Percentiles rank a stretch among this genome's conserved stretches.
These are phyloP conservation scores for Ganoderma sinense DNA, from an alignment of 1,284 basidiomycete genomes.

Conservation along the genomic window DNA sequence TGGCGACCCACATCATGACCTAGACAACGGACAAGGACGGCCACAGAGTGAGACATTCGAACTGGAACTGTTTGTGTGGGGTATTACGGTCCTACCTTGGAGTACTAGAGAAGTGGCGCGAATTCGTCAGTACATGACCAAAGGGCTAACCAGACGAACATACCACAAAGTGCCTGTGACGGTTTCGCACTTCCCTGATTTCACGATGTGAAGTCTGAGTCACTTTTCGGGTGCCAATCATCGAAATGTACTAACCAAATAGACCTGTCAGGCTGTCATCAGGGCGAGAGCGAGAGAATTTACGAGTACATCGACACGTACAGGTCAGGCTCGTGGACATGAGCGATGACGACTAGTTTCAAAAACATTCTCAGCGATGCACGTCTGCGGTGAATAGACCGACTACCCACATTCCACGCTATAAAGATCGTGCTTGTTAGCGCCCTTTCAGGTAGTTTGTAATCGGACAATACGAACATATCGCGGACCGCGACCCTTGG, in stretches of 20 bases:
- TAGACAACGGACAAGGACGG: constrained; percentile 34
- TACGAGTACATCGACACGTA: constrained; percentile 50
- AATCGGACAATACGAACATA: constrained; percentile 58
- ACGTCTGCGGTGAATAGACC: neutral
- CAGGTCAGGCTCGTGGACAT: constrained; percentile 76
- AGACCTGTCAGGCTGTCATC: constrained; percentile 53
- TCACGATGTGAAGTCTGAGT: neutral
- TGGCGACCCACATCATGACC: constrained; percentile 95
- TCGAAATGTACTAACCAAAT: constrained; percentile 62
- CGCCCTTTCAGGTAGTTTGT: neutral
- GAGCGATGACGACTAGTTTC: constrained; percentile 66
- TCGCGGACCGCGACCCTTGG: constrained; percentile 80
- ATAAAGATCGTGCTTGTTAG: neutral
- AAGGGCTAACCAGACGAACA: constrained; percentile 29
- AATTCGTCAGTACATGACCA: constrained; percentile 3
- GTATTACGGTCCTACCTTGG: constrained; percentile 66
- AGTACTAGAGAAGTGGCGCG: constrained; percentile 61
- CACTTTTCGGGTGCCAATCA: neutral
- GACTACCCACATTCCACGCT: constrained; percentile 72
- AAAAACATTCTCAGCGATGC: neutral
- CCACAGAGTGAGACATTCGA: too few relatives aligned
- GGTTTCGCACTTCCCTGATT: constrained; percentile 83
- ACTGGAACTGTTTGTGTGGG: neutral
- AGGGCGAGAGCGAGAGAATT: constrained; percentile 4
- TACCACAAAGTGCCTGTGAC: constrained; percentile 85